Evolutionary conservation across 805 yeast genomes (phyloP).

Genomic region (Candida sithepensis): DNA sequence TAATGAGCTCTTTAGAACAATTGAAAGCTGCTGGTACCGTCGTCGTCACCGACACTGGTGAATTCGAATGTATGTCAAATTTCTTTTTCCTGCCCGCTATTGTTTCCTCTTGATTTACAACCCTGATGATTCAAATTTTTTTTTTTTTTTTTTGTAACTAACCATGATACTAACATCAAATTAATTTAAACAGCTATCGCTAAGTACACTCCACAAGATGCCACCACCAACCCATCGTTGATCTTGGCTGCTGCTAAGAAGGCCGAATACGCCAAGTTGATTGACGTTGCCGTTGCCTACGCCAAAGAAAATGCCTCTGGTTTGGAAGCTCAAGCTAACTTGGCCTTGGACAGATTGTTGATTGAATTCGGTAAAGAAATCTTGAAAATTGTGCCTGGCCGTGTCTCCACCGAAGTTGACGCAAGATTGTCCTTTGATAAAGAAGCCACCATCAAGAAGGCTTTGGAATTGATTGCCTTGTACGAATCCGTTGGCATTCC

Average conservation of each 20-base stretch:
- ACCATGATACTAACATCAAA: no score
- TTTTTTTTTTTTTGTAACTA: background rate
- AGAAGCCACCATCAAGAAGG: conserved; percentile 91
- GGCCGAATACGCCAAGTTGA: conserved; percentile 81
- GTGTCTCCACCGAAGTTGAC: conserved; percentile 98
- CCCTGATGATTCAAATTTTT: background rate
- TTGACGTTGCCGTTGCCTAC: conserved; percentile 86
- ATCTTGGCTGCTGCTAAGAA: conserved; percentile 94
- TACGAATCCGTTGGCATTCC: conserved; percentile 81
- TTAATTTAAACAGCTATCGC: conserved; percentile 64
- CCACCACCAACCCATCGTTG: conserved; percentile 97
- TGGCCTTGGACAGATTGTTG: conserved; percentile 87
- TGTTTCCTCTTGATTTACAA: no score
- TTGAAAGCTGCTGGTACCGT: conserved; percentile 93
- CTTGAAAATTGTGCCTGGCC: conserved; percentile 93
- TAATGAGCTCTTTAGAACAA: conserved; percentile 81
- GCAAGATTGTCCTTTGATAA: conserved; percentile 97
- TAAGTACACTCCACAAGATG: conserved; percentile 97
- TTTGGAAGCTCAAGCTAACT: conserved; percentile 65
- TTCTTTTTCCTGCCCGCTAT: no score
- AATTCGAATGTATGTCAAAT: conserved; percentile 78
- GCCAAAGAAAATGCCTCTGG: conserved; percentile 63
- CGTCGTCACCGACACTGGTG: conserved; percentile 99
- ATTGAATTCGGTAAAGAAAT: conserved; percentile 96
- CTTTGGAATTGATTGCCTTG: conserved; percentile 81